A percentile compares a stretch with the other conserved stretches of the same genome.
Conservation (phyloP, 108 stramenopile genomes). For the Cylindrotheca closterium region DNA sequence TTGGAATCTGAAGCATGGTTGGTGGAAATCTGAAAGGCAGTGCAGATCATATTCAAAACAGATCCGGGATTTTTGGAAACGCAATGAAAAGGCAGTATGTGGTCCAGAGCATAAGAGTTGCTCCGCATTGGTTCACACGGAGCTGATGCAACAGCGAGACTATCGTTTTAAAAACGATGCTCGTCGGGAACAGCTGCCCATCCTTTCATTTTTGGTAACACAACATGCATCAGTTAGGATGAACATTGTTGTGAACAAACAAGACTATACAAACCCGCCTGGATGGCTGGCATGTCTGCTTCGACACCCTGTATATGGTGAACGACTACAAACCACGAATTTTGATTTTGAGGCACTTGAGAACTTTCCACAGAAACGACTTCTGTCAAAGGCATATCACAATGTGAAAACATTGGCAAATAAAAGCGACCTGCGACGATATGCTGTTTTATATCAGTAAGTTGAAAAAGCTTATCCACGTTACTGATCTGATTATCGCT, state of each 20-base stretch:
- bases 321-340: background rate
- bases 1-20: no score
- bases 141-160: background rate
- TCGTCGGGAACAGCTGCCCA: background rate
- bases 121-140: no score
- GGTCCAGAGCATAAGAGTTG: no score
- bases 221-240: background rate
- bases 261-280: background rate
- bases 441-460: constrained; percentile 5
- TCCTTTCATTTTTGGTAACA: constrained; percentile 5
- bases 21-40: no score
- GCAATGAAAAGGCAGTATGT: no score
- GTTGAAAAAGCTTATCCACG: no score
- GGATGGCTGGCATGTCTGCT: constrained; percentile 1
- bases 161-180: background rate
- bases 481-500: no score
- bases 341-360: background rate
- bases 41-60: no score
- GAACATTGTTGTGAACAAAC: background rate
- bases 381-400: background rate
- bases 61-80: no score
- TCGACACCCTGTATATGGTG: background rate
- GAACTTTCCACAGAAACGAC: background rate
- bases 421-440: background rate
- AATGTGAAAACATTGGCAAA: background rate